Base-by-base conservation (phyloP, 257 asterid species). In the Rauvolfia tetraphylla region DNA sequence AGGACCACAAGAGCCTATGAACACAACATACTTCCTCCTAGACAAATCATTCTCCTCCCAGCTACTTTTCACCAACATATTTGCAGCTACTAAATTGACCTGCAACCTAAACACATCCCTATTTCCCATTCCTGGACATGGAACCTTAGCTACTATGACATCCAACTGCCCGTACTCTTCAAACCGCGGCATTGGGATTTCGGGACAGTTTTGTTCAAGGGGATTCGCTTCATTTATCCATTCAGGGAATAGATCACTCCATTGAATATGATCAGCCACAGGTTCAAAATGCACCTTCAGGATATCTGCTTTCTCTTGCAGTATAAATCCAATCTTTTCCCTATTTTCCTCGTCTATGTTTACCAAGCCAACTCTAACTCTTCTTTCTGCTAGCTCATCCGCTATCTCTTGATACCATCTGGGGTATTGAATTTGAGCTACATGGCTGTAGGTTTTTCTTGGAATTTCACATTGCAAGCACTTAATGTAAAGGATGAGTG, bases 21-120 rank as follows among this genome's bases (percentile, higher is more conserved):
- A 90, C 82, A 89, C 93, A 18, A 78, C 92, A 72, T 73, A 87
- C 20, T 82, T 75, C 3, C 81, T 76, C 1, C 79, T 67, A 56
- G 59, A 11, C 41, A 46, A 29, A 59, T 57, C 80, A 38, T 42
- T 36, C 23, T 75, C 67, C 73, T 67, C 61, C 81, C 85, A 74
- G 18, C 90, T 79, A 84, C 86, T 86, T 51, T 82, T 86, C 14
- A 88, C 89, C 71, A 89, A 84, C 87, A 91, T 74, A 38, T 91
- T 89, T 68, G 95, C 96, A 2, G 83, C 91, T 82, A 88, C 89
- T 75, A 93, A 78, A 78, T 91, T 88, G n/a, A 93, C 91, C 67
- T 93, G 98, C 84, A 91, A 72, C 87, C 91, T 87, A 36, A 84
- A 86, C 58, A 85, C 92, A 90, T 89, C 89, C 86, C 96, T 89